A percentile compares a stretch with the other conserved stretches of the same genome.
Evolutionary conservation across 768 basidiomycete genomes (phyloP).

Genomic region (Suillus placidus): DNA sequence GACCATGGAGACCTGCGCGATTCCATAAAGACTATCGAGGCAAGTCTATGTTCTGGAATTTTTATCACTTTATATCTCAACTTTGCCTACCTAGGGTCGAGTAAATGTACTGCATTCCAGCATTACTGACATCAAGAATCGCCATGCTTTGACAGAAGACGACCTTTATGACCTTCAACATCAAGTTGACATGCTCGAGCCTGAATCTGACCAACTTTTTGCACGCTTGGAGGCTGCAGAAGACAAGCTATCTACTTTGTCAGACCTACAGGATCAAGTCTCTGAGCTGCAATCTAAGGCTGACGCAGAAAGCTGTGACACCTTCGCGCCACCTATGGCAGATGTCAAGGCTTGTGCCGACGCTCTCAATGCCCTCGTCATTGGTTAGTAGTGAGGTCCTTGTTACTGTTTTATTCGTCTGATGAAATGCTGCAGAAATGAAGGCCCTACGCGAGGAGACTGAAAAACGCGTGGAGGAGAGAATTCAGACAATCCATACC

Average conservation of each 20-base stretch:
- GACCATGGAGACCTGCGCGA: conserved; percentile 4
- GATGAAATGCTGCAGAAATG: conserved; percentile 42
- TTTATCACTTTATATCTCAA: not conserved
- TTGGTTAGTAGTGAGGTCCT: conserved; percentile 37
- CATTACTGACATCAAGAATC: conserved; percentile 24
- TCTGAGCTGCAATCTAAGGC: conserved; percentile 21
- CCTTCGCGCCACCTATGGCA: conserved; percentile 17
- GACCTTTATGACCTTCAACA: conserved; percentile 37
- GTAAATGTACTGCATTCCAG: conserved; percentile 24
- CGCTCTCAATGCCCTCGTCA: conserved; percentile 42
- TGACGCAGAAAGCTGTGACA: conserved; percentile 20
- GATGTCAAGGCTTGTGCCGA: conserved; percentile 35
- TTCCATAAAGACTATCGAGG: conserved; percentile 28
- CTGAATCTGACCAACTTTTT: conserved; percentile 34
- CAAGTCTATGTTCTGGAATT: conserved; percentile 1
- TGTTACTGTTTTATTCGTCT: not conserved
- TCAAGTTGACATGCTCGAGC: conserved; percentile 43
- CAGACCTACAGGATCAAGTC: conserved; percentile 30
- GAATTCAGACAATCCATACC: conserved; percentile 46
- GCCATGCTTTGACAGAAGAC: conserved; percentile 29
- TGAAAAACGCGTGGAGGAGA: conserved; percentile 48
- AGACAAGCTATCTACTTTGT: conserved; percentile 34
- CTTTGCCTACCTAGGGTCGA: conserved; percentile 23
- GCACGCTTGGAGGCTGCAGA: conserved; percentile 30
- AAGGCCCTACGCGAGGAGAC: conserved; percentile 44